Percentiles rank a stretch among this genome's conserved stretches.
phyloP scores from a whole-genome alignment of 2,329 filamentous ascomycete genomes.

The Uncinocarpus reesii region DNA sequence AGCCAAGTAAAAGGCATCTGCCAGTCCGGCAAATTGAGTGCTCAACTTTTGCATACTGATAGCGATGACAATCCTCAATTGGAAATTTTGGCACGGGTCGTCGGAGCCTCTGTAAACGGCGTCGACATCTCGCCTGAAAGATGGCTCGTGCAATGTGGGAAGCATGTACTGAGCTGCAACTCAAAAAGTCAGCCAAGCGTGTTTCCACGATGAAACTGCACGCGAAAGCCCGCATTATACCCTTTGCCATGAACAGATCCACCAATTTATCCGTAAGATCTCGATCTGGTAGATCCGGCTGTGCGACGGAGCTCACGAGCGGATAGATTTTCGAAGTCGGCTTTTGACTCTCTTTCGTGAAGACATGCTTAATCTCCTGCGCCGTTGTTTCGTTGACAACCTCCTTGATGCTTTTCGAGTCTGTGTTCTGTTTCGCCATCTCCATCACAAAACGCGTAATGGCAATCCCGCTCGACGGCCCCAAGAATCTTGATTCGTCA shows the following conservation, averaged over 20 bases:
- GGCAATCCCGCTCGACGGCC: conserved; percentile 87
- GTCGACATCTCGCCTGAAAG: conserved; percentile 64
- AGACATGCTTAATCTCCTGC: conserved; percentile 58
- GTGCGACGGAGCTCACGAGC: conserved; percentile 75
- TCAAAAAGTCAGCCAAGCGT: conserved; percentile 18
- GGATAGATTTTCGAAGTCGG: conserved; percentile 74
- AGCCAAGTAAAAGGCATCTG: conserved; percentile 88
- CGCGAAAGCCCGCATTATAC: conserved; percentile 37
- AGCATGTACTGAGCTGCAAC: conserved; percentile 71
- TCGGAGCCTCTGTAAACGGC: conserved; percentile 66
- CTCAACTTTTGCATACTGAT: conserved; percentile 91
- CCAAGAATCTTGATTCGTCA: conserved; percentile 82
- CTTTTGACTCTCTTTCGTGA: conserved; percentile 54
- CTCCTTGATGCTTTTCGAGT: conserved; percentile 82
- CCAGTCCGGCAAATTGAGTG: conserved; percentile 78
- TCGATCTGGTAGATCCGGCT: conserved; percentile 61
- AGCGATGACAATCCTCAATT: conserved; percentile 81
- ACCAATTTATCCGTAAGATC: conserved; percentile 67
- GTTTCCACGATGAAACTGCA: not conserved
- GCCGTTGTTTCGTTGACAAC: conserved; percentile 68
- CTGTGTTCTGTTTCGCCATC: conserved; percentile 85
- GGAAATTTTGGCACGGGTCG: conserved; percentile 78
- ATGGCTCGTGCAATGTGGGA: conserved; percentile 74
- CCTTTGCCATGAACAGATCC: conserved; percentile 76
- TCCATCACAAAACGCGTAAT: conserved; percentile 95